These are phyloP conservation scores for Beauveria bassiana DNA, from an alignment of 2,329 filamentous ascomycete genomes.

Conservation along the genomic window DNA sequence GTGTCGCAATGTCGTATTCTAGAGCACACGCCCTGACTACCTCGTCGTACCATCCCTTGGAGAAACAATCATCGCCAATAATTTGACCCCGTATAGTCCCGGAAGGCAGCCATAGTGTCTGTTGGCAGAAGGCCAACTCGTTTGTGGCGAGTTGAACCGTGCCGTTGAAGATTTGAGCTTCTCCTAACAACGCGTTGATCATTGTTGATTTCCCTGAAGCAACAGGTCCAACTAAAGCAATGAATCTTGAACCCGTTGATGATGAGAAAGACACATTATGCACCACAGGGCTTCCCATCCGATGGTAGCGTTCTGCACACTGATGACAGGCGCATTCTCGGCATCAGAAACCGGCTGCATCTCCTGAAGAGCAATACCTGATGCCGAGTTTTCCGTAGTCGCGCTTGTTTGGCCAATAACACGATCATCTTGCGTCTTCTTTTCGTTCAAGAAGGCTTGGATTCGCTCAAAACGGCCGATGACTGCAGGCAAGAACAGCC, in stretches of 20 bases:
- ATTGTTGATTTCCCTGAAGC: slow-evolving; percentile 10
- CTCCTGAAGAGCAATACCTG: neutral
- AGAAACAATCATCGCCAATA: neutral
- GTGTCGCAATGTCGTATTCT: slow-evolving; percentile 1
- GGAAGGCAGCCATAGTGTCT: slow-evolving; percentile 7
- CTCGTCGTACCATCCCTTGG: neutral
- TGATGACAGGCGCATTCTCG: slow-evolving; percentile 6
- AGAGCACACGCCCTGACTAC: slow-evolving; percentile 7
- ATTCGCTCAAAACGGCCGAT: slow-evolving; percentile 10
- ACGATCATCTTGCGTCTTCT: slow-evolving; percentile 6
- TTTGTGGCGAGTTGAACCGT: neutral
- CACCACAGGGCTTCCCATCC: slow-evolving; percentile 10
- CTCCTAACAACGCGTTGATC: slow-evolving; percentile 3
- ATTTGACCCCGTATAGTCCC: slow-evolving; percentile 3
- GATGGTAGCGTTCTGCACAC: slow-evolving; percentile 8
- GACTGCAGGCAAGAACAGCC: neutral
- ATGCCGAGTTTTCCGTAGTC: neutral
- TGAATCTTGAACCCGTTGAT: neutral
- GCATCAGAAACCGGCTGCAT: neutral
- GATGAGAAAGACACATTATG: slow-evolving; percentile 11
- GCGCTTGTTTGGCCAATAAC: neutral
- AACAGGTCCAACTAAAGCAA: slow-evolving; percentile 5
- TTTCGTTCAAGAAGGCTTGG: slow-evolving; percentile 4
- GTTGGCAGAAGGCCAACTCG: slow-evolving; percentile 5
- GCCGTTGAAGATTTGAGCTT: slow-evolving; percentile 1